phyloP scores from a whole-genome alignment of 371 early-diverging fungal genomes.

The Mucor indicus region DNA sequence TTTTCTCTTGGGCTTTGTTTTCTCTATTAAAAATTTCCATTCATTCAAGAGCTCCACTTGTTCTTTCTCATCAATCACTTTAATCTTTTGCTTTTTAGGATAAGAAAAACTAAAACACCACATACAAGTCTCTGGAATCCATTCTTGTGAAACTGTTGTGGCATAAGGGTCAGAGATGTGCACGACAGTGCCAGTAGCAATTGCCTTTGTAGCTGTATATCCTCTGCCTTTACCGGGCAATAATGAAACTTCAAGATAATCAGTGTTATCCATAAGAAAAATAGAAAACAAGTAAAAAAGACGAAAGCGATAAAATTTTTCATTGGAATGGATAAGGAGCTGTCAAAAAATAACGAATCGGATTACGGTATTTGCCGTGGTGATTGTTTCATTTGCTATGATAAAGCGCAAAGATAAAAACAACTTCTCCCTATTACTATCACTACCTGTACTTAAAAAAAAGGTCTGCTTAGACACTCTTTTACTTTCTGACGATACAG shows the following conservation, averaged over 20 bases:
- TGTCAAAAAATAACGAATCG: too few relatives aligned
- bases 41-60: not conserved
- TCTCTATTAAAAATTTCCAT: not conserved
- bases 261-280: not conserved
- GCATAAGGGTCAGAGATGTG: conserved; percentile 31
- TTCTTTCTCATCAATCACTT: conserved; percentile 4
- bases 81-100: conserved; percentile 33
- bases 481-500: too few relatives aligned
- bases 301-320: not conserved
- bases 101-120: conserved; percentile 40
- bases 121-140: conserved; percentile 38
- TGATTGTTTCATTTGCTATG: too few relatives aligned
- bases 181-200: conserved; percentile 24
- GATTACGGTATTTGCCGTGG: too few relatives aligned
- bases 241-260: conserved; percentile 3
- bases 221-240: conserved; percentile 41
- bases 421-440: too few relatives aligned
- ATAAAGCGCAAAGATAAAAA: too few relatives aligned
- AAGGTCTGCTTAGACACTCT: too few relatives aligned
- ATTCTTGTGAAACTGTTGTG: conserved; percentile 36
- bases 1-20: too few relatives aligned
- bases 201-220: conserved; percentile 20
- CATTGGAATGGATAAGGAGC: too few relatives aligned
- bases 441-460: too few relatives aligned
- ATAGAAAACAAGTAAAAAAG: not conserved